Base-by-base conservation (phyloP, 2,329 filamentous ascomycete species). In the Dactylellina drechsleri region DNA sequence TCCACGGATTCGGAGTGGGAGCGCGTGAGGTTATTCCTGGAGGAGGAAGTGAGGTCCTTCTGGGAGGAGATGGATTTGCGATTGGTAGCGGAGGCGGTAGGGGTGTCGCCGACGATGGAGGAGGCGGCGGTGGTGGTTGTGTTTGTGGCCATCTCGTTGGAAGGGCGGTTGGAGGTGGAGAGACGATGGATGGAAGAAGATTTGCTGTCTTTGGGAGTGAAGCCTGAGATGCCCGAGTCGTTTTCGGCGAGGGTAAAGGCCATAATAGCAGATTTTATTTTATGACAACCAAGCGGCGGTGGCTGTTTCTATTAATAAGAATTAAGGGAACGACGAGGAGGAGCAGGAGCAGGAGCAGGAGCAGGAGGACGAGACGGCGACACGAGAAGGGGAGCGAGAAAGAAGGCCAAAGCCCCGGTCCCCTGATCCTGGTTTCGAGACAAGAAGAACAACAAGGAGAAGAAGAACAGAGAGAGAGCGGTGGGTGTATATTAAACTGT, bases 201-300 rank as follows among this genome's bases (percentile, higher is more conserved):
- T 64, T 75, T 75, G 52, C 65, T 68, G 56, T 75, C 71, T 64
- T 75, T 75, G 54, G 64, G 57, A 50, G 58, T 75, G 58, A 75
- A 75, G 71, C 71, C 71, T 64, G 71, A 75, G 67, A 75, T 59
- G 43, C 64, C 71, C 67, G 71, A 75, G 59, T 75, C 71, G 71
- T 75, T 75, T 56, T 75, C 71, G 71, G 71, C 58, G 64, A 75
- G 71, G 71, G 71, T 75, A 62, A 75, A 68, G 71, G 71, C 71
- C 71, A 75, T 75, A 74, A 64, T 64, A 75, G 71, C 71, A 75
- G 59, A 59, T 36, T 36, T 36, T 36, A 36, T 36, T 36, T 23
- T 7, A 36, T 36, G 6, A 10, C 31, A 36, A 36, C 31, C 31
- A 36, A 36, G 31, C 10, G 31, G 31, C 10, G 31, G 31, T 10